Conservation (phyloP, 768 basidiomycete species). For the Ramaria rubella region DNA sequence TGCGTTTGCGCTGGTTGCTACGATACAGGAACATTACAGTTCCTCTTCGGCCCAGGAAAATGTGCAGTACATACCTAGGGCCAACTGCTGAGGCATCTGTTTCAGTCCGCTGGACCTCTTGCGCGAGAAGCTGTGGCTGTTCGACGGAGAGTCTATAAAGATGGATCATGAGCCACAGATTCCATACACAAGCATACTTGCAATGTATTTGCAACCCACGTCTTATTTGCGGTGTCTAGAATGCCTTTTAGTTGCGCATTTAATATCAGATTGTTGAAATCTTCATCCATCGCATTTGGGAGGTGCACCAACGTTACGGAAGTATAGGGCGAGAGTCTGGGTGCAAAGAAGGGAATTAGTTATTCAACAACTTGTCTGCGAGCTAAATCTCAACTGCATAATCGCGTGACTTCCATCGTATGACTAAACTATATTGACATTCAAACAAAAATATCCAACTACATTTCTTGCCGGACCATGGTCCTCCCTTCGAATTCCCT, state of each 20-base stretch:
- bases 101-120: background rate
- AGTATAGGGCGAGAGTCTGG: too few species aligned
- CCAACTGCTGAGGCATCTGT: background rate
- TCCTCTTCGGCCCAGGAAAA: background rate
- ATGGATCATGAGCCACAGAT: background rate
- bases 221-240: background rate
- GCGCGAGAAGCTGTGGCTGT: background rate
- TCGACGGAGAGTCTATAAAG: background rate
- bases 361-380: too few species aligned
- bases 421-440: too few species aligned
- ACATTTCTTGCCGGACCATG: too few species aligned
- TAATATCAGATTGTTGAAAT: background rate
- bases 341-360: too few species aligned
- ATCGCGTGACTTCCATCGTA: too few species aligned
- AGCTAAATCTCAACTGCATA: too few species aligned
- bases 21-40: background rate
- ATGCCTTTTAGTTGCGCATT: background rate
- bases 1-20: constrained; percentile 1
- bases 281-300: background rate
- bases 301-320: too few species aligned
- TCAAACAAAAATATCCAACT: too few species aligned
- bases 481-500: too few species aligned
- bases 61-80: background rate
- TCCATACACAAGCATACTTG: background rate
- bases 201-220: background rate